A percentile compares a stretch with the other conserved stretches of the same genome.
Conservation (phyloP, 1,284 basidiomycete genomes). For the Golubevia pallescens region DNA sequence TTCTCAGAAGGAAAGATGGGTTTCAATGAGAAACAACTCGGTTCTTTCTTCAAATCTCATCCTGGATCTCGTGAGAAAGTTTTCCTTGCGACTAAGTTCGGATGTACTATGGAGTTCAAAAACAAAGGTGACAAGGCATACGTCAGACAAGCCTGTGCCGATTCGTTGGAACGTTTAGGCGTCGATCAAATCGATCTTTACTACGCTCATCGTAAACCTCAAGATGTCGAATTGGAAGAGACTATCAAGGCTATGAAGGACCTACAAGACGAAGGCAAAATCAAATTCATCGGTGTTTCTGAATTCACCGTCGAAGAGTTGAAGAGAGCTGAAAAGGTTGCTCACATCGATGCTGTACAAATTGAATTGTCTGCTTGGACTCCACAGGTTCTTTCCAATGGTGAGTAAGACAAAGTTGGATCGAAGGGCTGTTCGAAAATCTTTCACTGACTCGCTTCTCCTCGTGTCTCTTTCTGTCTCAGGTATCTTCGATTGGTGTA, state of each 20-base stretch:
- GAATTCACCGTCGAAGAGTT: slow-evolving; percentile 44
- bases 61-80: slow-evolving; percentile 27
- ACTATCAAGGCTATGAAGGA: slow-evolving; percentile 35
- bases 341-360: slow-evolving; percentile 42
- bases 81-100: slow-evolving; percentile 43
- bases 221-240: slow-evolving; percentile 12
- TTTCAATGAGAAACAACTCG: slow-evolving; percentile 40
- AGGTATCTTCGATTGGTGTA: slow-evolving; percentile 30
- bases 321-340: slow-evolving; percentile 25
- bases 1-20: slow-evolving; percentile 20
- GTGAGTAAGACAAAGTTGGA: too few species aligned
- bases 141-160: slow-evolving; percentile 24
- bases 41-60: slow-evolving; percentile 17
- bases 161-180: slow-evolving; percentile 26
- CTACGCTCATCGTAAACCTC: slow-evolving; percentile 31
- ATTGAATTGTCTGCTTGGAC: slow-evolving; percentile 47
- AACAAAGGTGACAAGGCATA: slow-evolving; percentile 20
- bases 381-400: slow-evolving; percentile 38
- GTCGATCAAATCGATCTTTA: slow-evolving; percentile 42
- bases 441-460: too few species aligned
- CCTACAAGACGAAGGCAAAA: slow-evolving; percentile 41
- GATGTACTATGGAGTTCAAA: slow-evolving; percentile 4
- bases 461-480: too few species aligned
- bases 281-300: slow-evolving; percentile 33
- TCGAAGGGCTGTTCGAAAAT: too few species aligned